Evolutionary conservation across 352 stramenopile species (phyloP).

Genomic region (Phytophthora europaea): DNA sequence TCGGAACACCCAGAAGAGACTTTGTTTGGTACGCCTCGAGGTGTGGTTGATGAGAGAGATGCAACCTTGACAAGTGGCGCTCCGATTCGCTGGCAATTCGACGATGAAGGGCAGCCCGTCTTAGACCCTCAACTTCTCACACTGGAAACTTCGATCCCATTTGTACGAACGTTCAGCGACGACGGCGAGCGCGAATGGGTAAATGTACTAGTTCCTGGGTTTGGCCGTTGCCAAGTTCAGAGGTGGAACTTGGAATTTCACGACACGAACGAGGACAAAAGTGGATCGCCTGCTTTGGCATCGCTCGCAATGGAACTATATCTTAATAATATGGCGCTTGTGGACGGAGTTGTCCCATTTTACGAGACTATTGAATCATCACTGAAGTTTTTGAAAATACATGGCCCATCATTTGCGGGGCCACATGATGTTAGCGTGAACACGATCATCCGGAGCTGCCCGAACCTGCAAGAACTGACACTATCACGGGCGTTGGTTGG

Average conservation of each 20-base stretch:
- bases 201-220: background rate
- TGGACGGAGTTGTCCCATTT: background rate
- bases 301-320: background rate
- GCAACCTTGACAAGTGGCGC: background rate
- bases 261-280: background rate
- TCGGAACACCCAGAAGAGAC: background rate
- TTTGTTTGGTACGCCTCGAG: background rate
- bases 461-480: background rate
- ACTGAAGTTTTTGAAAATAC: background rate
- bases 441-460: background rate
- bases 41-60: background rate
- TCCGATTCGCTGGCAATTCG: background rate
- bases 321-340: background rate
- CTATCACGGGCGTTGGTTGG: background rate
- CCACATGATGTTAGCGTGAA: background rate
- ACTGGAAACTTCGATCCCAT: background rate
- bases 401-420: background rate
- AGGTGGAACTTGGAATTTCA: background rate
- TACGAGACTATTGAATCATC: background rate
- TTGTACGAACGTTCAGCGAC: background rate
- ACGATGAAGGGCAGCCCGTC: background rate
- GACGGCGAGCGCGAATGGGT: background rate
- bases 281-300: background rate
- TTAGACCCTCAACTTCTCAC: background rate
- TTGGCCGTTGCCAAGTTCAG: background rate